Evolutionary conservation across 805 yeast genomes (phyloP), one percentile per base, ranked within the genome.

Genomic region (Pichia heedii): DNA sequence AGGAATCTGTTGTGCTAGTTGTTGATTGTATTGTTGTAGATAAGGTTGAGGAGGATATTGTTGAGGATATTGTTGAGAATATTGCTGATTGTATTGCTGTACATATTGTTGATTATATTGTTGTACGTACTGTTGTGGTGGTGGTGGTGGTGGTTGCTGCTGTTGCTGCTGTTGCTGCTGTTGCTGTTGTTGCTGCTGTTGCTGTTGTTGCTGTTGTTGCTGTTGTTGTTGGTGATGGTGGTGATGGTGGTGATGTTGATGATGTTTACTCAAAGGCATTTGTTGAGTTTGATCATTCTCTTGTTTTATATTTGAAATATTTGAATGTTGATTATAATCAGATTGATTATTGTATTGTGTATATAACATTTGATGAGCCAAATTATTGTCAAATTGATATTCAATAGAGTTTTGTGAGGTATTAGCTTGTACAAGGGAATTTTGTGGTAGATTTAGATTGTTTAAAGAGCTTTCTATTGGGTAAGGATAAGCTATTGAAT

Each of bases 131-230:
- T 36, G 29, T 22, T 36, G 29, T 18, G 11, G 39, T 22, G 15
- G 38, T 12, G 34, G 33, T 5, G 39, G 15, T 22, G 47, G 48
- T n/a, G 32, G 44, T 21, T 27, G 46, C 26, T 47, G 51, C 10
- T 51, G 54, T 30, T 38, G 42, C 27, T 39, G 43, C 27, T 39
- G 39, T 30, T 41, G 44, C 13, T 30, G 44, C 32, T 18, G 18
- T 6, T 22, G 46, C 16, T 40, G 47, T 3, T 34, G 41, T 15
- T 38, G 48, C 8, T 36, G 45, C 9, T 39, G 44, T 27, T 35
- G 45, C n/a, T 39, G 41, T 22, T 18, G 37, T 30, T 16, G 33
- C 9, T 36, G 41, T 19, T 21, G 36, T 7, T 22, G 35, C 12
- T 29, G 20, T n/a, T n/a, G n/a, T n/a, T n/a, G n/a, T n/a, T n/a